Evolutionary conservation across 257 asterid species (phyloP).

Genomic region (Agastache rugosa): DNA sequence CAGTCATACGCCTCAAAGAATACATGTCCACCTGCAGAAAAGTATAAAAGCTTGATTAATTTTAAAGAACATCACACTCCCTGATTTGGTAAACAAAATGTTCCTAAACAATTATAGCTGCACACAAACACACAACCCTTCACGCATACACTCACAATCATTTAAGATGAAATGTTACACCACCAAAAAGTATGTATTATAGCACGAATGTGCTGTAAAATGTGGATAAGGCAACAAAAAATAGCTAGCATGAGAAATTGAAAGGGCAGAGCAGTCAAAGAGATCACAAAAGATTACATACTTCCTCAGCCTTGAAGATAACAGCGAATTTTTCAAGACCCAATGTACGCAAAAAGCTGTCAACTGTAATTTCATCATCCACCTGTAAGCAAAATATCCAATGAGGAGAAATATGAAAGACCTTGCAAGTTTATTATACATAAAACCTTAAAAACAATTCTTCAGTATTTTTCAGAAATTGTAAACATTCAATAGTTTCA

Average conservation of each 20-base stretch:
- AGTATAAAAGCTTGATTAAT: slow-evolving; percentile 25
- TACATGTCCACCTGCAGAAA: slow-evolving; percentile 89
- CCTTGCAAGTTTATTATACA: slow-evolving; percentile 22
- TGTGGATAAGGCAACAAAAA: slow-evolving; percentile 31
- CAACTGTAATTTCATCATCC: slow-evolving; percentile 75
- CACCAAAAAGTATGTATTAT: slow-evolving; percentile 10
- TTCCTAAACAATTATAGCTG: slow-evolving; percentile 13
- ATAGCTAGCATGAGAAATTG: not conserved
- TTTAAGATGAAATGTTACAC: slow-evolving; percentile 17
- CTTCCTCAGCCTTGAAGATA: slow-evolving; percentile 93
- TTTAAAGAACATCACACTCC: not conserved
- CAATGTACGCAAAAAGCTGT: slow-evolving; percentile 75
- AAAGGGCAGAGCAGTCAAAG: slow-evolving; percentile 30
- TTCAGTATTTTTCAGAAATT: not conserved
- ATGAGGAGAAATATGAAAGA: slow-evolving; percentile 25
- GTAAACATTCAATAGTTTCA: slow-evolving; percentile 20
- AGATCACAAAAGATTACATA: slow-evolving; percentile 41
- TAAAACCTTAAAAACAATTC: not conserved
- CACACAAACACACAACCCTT: not conserved
- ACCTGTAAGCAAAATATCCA: slow-evolving; percentile 53
- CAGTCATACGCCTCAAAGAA: slow-evolving; percentile 88
- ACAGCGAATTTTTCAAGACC: slow-evolving; percentile 81
- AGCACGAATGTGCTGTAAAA: not conserved
- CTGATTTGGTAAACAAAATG: slow-evolving; percentile 21
- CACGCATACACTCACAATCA: not conserved